These are phyloP conservation scores for Clohesyomyces aquaticus DNA, from an alignment of 495 filamentous ascomycete genomes.

Conservation along the genomic window DNA sequence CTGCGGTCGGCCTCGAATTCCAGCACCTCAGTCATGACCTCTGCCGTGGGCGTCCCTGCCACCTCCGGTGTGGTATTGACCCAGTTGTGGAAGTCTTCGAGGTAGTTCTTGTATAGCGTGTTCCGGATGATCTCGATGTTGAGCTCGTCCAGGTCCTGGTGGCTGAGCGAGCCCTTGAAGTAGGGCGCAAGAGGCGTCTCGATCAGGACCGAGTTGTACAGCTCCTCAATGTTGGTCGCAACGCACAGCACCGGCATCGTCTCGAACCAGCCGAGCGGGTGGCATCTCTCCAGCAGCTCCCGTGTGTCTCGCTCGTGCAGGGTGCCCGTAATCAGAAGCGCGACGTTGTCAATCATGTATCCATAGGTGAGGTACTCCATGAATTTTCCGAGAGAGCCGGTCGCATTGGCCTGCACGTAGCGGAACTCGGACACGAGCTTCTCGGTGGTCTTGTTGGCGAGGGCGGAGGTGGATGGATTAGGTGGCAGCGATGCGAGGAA, in stretches of 20 bases:
- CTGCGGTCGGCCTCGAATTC: slow-evolving; percentile 96
- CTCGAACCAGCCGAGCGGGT: slow-evolving; percentile 98
- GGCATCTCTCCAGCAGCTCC: slow-evolving; percentile 92
- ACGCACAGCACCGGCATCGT: slow-evolving; percentile 97
- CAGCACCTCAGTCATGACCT: slow-evolving; percentile 92
- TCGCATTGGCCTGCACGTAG: slow-evolving; percentile 89
- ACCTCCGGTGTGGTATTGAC: slow-evolving; percentile 85
- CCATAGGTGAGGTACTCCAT: slow-evolving; percentile 97
- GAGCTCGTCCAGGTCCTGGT: slow-evolving; percentile 95
- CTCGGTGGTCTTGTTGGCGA: slow-evolving; percentile 93
- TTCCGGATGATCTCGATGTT: slow-evolving; percentile 99
- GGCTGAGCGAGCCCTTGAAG: slow-evolving; percentile 93
- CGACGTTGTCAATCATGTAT: slow-evolving; percentile 99
- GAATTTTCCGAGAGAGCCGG: slow-evolving; percentile 87
- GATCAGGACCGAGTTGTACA: slow-evolving; percentile 96
- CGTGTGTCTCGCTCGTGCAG: slow-evolving; percentile 96
- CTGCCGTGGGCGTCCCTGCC: slow-evolving; percentile 82
- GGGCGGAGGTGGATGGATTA: slow-evolving; percentile 92
- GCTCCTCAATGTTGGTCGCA: slow-evolving; percentile 95
- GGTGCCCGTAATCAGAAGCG: slow-evolving; percentile 96
- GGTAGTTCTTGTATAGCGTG: slow-evolving; percentile 98
- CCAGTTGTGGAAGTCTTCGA: slow-evolving; percentile 95
- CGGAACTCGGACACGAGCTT: slow-evolving; percentile 98
- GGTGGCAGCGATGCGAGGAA: slow-evolving; percentile 93
- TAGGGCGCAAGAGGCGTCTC: slow-evolving; percentile 95